Percentiles rank a stretch among this genome's conserved stretches.
These are phyloP conservation scores for Plasmodium blacklocki DNA, from an alignment of 169 alveolate genomes.

Conservation along the genomic window DNA sequence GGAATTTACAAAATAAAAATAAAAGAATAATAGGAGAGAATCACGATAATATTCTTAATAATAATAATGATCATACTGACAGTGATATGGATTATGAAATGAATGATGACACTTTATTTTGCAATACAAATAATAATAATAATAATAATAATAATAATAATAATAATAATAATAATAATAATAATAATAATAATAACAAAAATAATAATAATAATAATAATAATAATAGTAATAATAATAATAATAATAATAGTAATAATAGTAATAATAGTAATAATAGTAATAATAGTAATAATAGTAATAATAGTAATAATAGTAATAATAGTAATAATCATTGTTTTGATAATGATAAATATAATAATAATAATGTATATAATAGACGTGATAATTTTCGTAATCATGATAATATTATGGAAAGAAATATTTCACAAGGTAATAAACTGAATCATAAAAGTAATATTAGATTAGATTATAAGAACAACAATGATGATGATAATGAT, in stretches of 20 bases:
- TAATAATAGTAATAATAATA: not conserved
- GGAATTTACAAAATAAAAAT: not conserved
- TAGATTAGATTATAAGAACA: not conserved
- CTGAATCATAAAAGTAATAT: not conserved
- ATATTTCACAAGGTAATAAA: not conserved
- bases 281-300: not conserved
- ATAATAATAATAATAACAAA: not conserved
- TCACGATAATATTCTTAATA: not conserved
- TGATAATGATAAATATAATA: not conserved
- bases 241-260: not conserved
- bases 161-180: not conserved
- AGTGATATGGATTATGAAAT: not conserved
- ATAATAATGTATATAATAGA: not conserved
- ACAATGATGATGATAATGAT: not conserved
- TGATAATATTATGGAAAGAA: too few species aligned
- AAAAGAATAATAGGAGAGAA: not conserved
- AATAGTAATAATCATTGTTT: not conserved
- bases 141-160: not conserved
- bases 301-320: not conserved
- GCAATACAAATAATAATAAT: not conserved
- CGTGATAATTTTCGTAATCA: not conserved
- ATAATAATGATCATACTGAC: not conserved
- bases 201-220: not conserved
- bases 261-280: not conserved
- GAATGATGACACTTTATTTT: not conserved